Percentiles rank a stretch among this genome's conserved stretches.
These are phyloP conservation scores for Nannizzia gypsea DNA, from an alignment of 2,329 filamentous ascomycete species.

Conservation along the genomic window DNA sequence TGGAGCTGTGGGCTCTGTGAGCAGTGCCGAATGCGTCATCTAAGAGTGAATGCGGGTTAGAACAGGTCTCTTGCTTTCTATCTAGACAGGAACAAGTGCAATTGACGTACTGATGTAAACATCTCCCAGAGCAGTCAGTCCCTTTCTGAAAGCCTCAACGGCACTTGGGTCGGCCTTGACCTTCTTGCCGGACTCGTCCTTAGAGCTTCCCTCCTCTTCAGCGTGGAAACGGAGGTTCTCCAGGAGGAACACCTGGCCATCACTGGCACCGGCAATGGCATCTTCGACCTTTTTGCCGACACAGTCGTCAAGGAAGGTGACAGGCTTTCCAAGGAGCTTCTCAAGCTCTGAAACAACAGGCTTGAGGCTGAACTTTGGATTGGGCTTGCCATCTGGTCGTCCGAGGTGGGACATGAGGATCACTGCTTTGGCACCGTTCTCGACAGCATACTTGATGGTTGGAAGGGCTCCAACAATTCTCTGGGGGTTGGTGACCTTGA, in stretches of 20 bases:
- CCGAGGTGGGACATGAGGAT: conserved; percentile 98
- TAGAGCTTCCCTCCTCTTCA: conserved; percentile 93
- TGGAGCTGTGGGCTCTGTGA: conserved; percentile 96
- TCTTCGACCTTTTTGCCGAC: conserved; percentile 85
- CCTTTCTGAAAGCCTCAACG: conserved; percentile 89
- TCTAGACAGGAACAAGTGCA: neutral
- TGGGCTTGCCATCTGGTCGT: conserved; percentile 79
- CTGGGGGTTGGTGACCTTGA: conserved; percentile 96
- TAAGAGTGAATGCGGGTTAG: conserved; percentile 26
- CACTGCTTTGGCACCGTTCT: conserved; percentile 82
- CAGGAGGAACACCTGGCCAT: conserved; percentile 75
- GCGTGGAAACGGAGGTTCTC: conserved; percentile 98
- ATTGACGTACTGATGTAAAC: conserved; percentile 74
- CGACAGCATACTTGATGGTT: conserved; percentile 88
- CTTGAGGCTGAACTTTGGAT: conserved; percentile 88
- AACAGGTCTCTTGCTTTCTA: neutral
- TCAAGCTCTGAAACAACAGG: conserved; percentile 84
- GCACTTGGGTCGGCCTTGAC: conserved; percentile 90
- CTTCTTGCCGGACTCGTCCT: conserved; percentile 92
- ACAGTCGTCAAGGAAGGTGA: conserved; percentile 80
- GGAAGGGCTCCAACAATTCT: conserved; percentile 92
- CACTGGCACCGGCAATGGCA: conserved; percentile 68
- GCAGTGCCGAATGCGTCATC: conserved; percentile 98
- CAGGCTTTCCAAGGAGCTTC: conserved; percentile 72
- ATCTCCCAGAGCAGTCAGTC: conserved; percentile 85